These are phyloP conservation scores for Tolypocladium ophioglossoides DNA, from an alignment of 2,329 filamentous ascomycete genomes.

Conservation along the genomic window DNA sequence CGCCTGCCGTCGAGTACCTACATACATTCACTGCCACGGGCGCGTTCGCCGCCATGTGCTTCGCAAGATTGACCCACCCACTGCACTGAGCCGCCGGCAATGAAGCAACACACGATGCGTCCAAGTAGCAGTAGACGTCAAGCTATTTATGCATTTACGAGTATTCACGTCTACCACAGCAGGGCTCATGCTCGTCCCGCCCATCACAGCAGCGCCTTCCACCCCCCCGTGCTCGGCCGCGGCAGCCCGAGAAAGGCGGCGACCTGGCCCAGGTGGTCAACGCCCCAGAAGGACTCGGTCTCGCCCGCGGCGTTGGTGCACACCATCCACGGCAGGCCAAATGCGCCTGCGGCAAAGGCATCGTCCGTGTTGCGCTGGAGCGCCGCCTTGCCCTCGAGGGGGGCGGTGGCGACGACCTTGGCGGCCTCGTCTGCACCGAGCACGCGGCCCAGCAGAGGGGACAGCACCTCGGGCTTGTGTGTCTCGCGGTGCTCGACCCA, in stretches of 20 bases:
- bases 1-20: too few relatives aligned
- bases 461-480: constrained; percentile 16
- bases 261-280: constrained; percentile 27
- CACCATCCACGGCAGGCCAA: constrained; percentile 27
- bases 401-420: constrained; percentile 15
- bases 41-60: not conserved
- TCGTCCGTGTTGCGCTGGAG: constrained; percentile 22
- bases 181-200: not conserved
- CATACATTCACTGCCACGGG: too few relatives aligned
- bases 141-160: not conserved
- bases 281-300: constrained; percentile 26
- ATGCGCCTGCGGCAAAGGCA: constrained; percentile 24
- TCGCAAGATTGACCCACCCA: not conserved
- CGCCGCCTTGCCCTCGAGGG: constrained; percentile 16
- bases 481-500: constrained; percentile 20
- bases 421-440: constrained; percentile 15
- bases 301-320: constrained; percentile 20
- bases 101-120: not conserved
- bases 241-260: constrained; percentile 21
- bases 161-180: too few relatives aligned
- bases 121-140: not conserved
- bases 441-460: constrained; percentile 13
- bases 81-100: not conserved
- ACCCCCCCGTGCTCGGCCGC: constrained; percentile 14
- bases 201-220: constrained; percentile 21